phyloP scores from a whole-genome alignment of 495 filamentous ascomycete genomes.

The Neurospora sp. region DNA sequence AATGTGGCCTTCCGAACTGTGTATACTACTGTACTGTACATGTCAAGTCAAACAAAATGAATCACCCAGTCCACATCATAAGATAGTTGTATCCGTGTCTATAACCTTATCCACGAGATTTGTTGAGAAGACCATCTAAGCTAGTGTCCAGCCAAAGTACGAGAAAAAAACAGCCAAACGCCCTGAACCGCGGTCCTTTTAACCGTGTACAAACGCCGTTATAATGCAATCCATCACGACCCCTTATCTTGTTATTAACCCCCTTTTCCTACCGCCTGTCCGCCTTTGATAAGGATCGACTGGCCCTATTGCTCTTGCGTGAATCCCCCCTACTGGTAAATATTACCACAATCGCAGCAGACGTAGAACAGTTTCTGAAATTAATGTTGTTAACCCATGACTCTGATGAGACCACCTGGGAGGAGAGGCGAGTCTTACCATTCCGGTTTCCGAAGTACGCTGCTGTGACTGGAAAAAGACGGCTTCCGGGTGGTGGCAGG shows the following conservation, averaged over 20 bases:
- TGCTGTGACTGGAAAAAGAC: constrained; percentile 99
- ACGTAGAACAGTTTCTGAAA: constrained; percentile 92
- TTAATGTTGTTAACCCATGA: constrained; percentile 14
- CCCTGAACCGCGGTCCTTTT: background rate
- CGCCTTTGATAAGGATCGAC: background rate
- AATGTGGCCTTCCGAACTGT: background rate
- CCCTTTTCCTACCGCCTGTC: background rate
- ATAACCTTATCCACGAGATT: background rate
- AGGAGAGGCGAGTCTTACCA: constrained; percentile 51
- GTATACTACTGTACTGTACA: background rate
- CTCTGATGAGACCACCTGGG: background rate
- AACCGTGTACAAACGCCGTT: background rate
- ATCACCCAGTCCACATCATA: background rate
- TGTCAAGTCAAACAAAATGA: background rate
- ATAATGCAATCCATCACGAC: background rate
- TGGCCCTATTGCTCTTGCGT: background rate
- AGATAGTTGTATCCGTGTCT: background rate
- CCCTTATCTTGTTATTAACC: background rate
- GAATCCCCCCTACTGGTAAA: constrained; percentile 46
- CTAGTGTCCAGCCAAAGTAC: background rate
- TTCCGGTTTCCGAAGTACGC: constrained; percentile 90
- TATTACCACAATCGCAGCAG: constrained; percentile 83
- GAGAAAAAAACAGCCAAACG: background rate
- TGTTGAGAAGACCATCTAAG: background rate
- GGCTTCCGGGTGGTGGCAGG: constrained; percentile 73